Evolutionary conservation across 2,329 filamentous ascomycete species (phyloP).

Genomic region (Nothophoma quercina): DNA sequence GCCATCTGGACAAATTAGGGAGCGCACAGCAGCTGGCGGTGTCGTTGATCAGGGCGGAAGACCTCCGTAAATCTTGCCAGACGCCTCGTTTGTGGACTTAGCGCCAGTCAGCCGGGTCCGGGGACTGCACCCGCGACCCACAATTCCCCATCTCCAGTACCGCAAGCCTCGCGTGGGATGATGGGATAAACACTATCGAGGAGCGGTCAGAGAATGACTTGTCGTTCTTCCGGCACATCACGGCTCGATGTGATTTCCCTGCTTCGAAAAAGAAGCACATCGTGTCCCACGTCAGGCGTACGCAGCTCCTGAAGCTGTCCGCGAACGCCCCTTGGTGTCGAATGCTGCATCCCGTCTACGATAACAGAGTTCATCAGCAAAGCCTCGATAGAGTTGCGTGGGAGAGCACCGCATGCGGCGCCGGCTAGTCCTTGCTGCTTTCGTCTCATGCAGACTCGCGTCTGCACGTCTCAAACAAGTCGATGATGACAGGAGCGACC

Average conservation of each 20-base stretch:
- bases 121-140: constrained; percentile 36
- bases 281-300: constrained; percentile 15
- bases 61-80: constrained; percentile 16
- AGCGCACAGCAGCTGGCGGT: constrained; percentile 9
- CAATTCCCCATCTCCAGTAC: constrained; percentile 31
- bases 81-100: constrained; percentile 27
- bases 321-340: constrained; percentile 14
- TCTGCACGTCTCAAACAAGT: constrained; percentile 15
- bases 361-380: constrained; percentile 15
- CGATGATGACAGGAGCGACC: constrained; percentile 25
- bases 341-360: constrained; percentile 24
- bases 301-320: constrained; percentile 19
- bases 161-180: constrained; percentile 37
- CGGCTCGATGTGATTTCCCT: constrained; percentile 16
- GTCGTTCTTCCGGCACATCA: constrained; percentile 14
- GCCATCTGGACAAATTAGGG: background rate
- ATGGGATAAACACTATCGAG: constrained; percentile 20
- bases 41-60: constrained; percentile 19
- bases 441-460: constrained; percentile 20
- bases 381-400: constrained; percentile 18
- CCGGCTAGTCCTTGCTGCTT: constrained; percentile 11
- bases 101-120: constrained; percentile 30
- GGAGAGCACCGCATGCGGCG: constrained; percentile 16
- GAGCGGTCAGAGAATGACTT: constrained; percentile 36
- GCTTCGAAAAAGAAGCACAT: constrained; percentile 19